Evolutionary conservation across 2,329 filamentous ascomycete genomes (phyloP).

Genomic region (Aspergillus fumigatus): DNA sequence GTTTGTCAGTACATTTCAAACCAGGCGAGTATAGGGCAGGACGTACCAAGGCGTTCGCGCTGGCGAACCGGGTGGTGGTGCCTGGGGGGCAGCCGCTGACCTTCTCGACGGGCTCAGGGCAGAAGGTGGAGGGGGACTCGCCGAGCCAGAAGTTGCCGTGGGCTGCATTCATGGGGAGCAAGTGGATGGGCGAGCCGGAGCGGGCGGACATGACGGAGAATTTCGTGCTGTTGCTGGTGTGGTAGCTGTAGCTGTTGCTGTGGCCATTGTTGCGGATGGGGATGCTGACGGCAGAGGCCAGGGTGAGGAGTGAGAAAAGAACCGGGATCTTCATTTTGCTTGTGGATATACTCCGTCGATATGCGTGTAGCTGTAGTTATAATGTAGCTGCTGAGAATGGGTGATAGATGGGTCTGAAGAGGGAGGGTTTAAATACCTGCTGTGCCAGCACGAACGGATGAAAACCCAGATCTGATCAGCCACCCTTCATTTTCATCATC

Average conservation of each 20-base stretch:
- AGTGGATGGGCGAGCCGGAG: conserved; percentile 46
- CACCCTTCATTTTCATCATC: not conserved
- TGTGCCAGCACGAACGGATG: no score
- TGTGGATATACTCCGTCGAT: not conserved
- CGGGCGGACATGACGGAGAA: conserved; percentile 43
- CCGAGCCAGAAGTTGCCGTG: conserved; percentile 48
- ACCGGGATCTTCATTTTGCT: conserved; percentile 1
- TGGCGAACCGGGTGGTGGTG: conserved; percentile 42
- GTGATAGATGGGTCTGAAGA: no score
- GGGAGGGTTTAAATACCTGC: not conserved
- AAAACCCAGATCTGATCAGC: no score
- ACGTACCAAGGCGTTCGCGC: conserved; percentile 32
- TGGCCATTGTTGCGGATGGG: not conserved
- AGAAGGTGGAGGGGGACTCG: conserved; percentile 44
- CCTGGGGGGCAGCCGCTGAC: conserved; percentile 38
- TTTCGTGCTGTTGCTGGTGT: conserved; percentile 8
- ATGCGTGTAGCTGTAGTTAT: not conserved
- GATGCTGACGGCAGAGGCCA: not conserved
- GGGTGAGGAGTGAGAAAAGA: not conserved
- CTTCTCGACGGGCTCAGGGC: conserved; percentile 37
- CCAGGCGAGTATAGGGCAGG: not conserved
- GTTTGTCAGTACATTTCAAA: conserved; percentile 18
- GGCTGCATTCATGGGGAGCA: conserved; percentile 42
- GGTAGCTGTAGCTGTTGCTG: not conserved
- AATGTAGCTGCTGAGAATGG: no score